Conservation (phyloP, 768 basidiomycete species). For the Lentinula raphanica region DNA sequence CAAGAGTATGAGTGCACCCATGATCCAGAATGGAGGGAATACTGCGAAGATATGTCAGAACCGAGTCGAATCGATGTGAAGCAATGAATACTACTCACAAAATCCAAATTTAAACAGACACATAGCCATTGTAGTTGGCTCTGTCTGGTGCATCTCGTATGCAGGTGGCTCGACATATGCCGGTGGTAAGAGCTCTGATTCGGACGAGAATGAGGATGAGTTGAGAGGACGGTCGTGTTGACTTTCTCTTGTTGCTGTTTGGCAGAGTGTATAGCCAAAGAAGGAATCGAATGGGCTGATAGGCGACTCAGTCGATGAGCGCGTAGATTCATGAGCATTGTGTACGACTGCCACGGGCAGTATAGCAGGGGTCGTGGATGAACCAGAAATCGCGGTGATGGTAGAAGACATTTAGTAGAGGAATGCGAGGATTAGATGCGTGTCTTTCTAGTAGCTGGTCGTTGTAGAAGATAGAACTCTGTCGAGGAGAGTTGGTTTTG, state of each 20-base stretch:
- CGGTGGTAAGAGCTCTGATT: constrained; percentile 15
- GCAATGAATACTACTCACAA: constrained; percentile 32
- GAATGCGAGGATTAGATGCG: neutral
- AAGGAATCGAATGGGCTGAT: constrained; percentile 21
- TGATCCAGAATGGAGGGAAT: constrained; percentile 58
- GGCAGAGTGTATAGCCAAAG: constrained; percentile 32
- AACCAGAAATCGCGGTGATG: neutral
- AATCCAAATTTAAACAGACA: constrained; percentile 63
- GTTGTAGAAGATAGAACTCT: neutral
- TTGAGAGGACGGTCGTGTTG: constrained; percentile 31
- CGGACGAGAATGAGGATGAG: constrained; percentile 12
- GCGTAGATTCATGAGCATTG: neutral
- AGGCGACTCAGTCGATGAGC: neutral
- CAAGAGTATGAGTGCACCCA: constrained; percentile 51
- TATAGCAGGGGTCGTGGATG: neutral
- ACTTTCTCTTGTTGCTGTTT: constrained; percentile 32
- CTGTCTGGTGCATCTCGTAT: constrained; percentile 39
- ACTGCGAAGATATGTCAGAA: constrained; percentile 29
- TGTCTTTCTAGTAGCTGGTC: neutral
- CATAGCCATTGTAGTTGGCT: constrained; percentile 52
- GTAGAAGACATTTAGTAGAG: neutral
- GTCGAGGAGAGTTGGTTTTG: neutral
- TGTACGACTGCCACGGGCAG: neutral
- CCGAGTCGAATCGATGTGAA: neutral
- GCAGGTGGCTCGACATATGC: constrained; percentile 28